phyloP scores from a whole-genome alignment of 306 rosid species.

The Quillaja saponaria region DNA sequence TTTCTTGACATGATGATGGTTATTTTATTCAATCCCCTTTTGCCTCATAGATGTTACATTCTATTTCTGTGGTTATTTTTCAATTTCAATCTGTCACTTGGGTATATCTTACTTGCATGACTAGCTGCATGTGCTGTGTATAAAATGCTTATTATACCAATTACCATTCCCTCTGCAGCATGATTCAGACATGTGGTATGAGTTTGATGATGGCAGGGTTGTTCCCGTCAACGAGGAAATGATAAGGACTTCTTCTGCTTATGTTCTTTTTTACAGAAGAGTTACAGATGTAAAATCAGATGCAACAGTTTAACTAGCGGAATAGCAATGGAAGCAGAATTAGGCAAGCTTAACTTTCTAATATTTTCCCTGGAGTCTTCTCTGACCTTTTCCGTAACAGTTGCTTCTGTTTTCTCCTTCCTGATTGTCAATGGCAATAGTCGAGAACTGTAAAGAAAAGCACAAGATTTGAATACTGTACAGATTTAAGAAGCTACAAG shows the following conservation, averaged over 20 bases:
- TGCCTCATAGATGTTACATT: too few relatives aligned
- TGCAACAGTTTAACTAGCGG: slow-evolving; percentile 33
- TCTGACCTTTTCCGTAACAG: background rate
- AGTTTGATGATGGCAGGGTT: slow-evolving; percentile 79
- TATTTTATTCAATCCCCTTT: too few relatives aligned
- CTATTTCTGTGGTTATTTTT: too few relatives aligned
- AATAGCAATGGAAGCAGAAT: slow-evolving; percentile 28
- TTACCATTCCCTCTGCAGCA: slow-evolving; percentile 47
- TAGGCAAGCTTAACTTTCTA: background rate
- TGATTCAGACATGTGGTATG: slow-evolving; percentile 59
- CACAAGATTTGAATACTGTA: slow-evolving; percentile 35
- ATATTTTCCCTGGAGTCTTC: background rate
- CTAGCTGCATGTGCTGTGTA: slow-evolving; percentile 5
- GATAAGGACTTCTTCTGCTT: slow-evolving; percentile 71
- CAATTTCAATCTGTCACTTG: background rate
- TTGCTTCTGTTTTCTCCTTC: slow-evolving; percentile 2
- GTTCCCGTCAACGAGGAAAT: slow-evolving; percentile 39
- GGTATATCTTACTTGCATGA: background rate
- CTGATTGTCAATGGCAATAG: slow-evolving; percentile 20
- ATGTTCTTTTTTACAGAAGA: slow-evolving; percentile 84
- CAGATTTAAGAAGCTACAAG: slow-evolving; percentile 45
- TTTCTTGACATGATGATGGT: too few relatives aligned
- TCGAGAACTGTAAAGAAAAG: slow-evolving; percentile 32
- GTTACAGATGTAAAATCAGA: slow-evolving; percentile 39
- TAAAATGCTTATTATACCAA: background rate